phyloP scores from a whole-genome alignment of 441 rosid species.

The Erysimum cheiri region DNA sequence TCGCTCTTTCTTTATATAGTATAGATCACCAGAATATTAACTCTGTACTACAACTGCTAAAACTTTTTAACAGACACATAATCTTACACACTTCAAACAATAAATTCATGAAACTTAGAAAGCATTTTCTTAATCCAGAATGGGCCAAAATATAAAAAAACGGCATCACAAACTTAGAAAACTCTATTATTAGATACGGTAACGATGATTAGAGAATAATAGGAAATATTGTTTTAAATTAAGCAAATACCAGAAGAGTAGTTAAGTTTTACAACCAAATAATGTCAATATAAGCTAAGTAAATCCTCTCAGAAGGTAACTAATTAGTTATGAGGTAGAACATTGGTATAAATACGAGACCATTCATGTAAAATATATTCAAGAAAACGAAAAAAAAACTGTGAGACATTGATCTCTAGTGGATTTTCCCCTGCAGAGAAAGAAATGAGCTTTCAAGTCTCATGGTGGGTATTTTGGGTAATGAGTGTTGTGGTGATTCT shows the following conservation, averaged over 20 bases:
- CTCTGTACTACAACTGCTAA: background rate
- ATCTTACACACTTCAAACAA: too few relatives aligned
- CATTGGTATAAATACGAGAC: conserved; percentile 3
- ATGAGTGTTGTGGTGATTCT: conserved; percentile 14
- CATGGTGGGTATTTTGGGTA: background rate
- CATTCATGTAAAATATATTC: background rate
- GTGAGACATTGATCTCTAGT: conserved; percentile 7
- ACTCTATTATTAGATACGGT: background rate
- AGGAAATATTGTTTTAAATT: background rate
- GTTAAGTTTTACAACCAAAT: background rate
- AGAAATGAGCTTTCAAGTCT: conserved; percentile 7
- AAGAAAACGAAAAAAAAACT: background rate
- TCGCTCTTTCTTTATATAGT: too few relatives aligned
- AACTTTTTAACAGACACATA: background rate
- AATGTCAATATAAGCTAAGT: background rate
- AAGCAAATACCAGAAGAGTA: conserved; percentile 4
- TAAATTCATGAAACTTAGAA: background rate
- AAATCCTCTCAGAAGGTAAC: background rate
- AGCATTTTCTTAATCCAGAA: conserved; percentile 1
- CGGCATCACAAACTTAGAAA: background rate
- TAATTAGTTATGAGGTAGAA: background rate
- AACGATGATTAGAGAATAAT: background rate
- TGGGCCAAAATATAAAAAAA: background rate
- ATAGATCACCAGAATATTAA: background rate
- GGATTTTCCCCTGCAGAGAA: background rate